Percentiles rank a stretch among this genome's conserved stretches.
Conservation (phyloP, 345 rosid species). For the Hibiscus trionum region DNA sequence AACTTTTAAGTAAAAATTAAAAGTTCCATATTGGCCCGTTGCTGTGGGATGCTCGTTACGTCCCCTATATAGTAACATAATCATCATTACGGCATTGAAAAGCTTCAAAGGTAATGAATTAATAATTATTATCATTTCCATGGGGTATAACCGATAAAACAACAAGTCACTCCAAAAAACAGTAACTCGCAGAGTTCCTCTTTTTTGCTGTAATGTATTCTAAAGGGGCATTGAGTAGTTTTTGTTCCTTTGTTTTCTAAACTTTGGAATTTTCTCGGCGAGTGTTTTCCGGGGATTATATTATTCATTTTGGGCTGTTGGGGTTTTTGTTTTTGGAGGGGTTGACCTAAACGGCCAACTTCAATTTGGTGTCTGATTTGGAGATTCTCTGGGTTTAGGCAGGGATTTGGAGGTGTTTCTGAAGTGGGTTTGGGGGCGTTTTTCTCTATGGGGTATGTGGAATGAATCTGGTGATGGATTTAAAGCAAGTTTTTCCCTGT, state of each 20-base stretch:
- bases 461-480: too few relatives aligned
- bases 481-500: conserved; percentile 13
- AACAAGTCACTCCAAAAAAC: not conserved
- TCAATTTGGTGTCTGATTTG: conserved; percentile 15
- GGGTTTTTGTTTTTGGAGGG: conserved; percentile 12
- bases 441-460: conserved; percentile 3
- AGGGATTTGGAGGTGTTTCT: not conserved
- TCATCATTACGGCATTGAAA: conserved; percentile 18
- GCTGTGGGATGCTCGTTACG: not conserved
- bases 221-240: conserved; percentile 19
- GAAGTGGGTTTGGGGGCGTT: conserved; percentile 24
- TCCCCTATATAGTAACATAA: not conserved
- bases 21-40: not conserved
- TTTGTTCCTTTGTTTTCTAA: conserved; percentile 14
- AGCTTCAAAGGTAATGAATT: conserved; percentile 9
- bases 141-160: conserved; percentile 14
- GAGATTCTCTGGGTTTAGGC: conserved; percentile 11
- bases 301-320: conserved; percentile 2
- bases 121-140: conserved; percentile 3
- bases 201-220: conserved; percentile 20
- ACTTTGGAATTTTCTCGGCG: not conserved
- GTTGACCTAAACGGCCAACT: conserved; percentile 34
- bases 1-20: too few relatives aligned
- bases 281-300: conserved; percentile 13
- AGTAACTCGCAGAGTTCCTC: conserved; percentile 3